Evolutionary conservation across 139 green algal species (phyloP), one percentile per base, ranked within the genome.

Genomic region (Micractinium conductrix): DNA sequence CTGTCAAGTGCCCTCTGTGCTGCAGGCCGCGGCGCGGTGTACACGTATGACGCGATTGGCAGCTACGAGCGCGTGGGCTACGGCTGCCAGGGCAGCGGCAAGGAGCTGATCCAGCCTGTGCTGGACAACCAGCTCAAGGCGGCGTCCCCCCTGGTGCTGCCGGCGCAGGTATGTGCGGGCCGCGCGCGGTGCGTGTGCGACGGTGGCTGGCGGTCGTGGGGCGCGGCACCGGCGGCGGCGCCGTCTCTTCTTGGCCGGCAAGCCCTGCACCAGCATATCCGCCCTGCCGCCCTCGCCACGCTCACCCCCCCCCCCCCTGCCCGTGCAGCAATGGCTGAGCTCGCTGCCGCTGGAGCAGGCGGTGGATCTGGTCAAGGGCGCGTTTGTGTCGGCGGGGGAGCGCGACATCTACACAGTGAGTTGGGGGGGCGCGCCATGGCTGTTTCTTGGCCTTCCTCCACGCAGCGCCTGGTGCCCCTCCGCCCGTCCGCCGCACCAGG

Each of bases 101-200:
- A 98, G 91, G 92, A 95, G 80, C 89, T 99, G 28, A 96, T 99
- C 21, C 96, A 99, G 95, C 97, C 97, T 33, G 96, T 99, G 76
- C 90, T 99, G 74, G 97, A 99, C 92, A 98, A 99, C 88, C 97
- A 99, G 93, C 93, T 99, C 16, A 97, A 97, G 86, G 94, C 95
- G 38, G 92, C 91, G 33, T 96, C 89, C 78, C 96, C 96, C 17
- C 89, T 99, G 68, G 74, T 98, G 65, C 79, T 99, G 53, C 97
- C 97, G 21, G 33, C 91, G 26, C 69, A 92, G 89, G 93, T 95
- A 28, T 21, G n/a, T n/a, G 53, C 53, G 19, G 2, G 53, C 8
- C 8, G 10, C 53, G 10, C 53, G n/a, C n/a, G n/a, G 48, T 58
- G 48, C 14, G 48, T 58, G 48, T 58, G n/a, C n/a, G n/a, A n/a